Evolutionary conservation across 1,284 basidiomycete genomes (phyloP), one percentile per base, ranked within the genome.

Genomic region (Schizophyllum commune): DNA sequence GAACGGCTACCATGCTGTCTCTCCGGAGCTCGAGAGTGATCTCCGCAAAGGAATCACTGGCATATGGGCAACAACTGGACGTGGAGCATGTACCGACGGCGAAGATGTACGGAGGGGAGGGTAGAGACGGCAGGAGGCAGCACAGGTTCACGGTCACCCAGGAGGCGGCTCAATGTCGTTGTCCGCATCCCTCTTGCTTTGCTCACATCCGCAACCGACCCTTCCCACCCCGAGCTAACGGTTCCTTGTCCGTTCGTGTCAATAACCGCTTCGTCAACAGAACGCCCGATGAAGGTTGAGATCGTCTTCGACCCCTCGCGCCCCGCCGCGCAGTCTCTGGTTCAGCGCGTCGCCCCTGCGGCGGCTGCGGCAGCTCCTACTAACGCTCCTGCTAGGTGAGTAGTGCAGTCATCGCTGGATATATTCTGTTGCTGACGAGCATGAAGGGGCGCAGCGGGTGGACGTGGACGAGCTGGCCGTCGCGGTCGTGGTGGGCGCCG

Each of bases 261-360:
- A 72, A 67, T 71, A 65, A 69, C 69, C 68, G 69, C 68, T 69
- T 68, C 69, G 64, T 61, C 65, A 69, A 65, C 61, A 97, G 94
- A 95, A 83, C 92, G 92, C 70, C 92, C 95, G 27, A 96, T 99
- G 92, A 96, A 95, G 82, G 95, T 98, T 66, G 96, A 98, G 81
- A 94, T 98, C 65, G 87, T 98, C 56, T 84, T 98, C 72, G 93
- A 96, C 79, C 94, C 94, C 22, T 80, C 88, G 59, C 83, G 84
- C 60, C 82, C 86, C n/a, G 81, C 83, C 5, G 81, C 77, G 19
- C 75, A 76, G 21, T 79, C 86, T 2, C 81, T 96, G 66, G 85
- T 82, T 20, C 83, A 85, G 22, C 86, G 88, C 60, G 86, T 91
- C 33, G 84, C 89, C 11, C 77, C 79, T 39, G 75, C 77, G 1